These are phyloP conservation scores for Pseudogymnoascus sp. DNA, from an alignment of 2,329 filamentous ascomycete genomes.

Conservation along the genomic window DNA sequence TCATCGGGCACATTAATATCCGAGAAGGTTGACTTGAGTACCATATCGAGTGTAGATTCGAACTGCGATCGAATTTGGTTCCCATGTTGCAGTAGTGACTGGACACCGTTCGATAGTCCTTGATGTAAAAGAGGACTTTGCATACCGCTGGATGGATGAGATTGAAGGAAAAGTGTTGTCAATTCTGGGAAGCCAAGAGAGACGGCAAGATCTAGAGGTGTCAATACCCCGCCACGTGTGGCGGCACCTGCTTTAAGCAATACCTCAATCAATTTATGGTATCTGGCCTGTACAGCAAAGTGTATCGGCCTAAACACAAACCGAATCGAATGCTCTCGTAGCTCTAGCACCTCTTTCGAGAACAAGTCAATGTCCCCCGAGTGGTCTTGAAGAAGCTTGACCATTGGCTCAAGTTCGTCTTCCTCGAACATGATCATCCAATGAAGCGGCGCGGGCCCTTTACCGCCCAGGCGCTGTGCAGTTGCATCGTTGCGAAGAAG, in stretches of 20 bases:
- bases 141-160: neutral
- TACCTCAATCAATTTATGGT: neutral
- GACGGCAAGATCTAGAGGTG: neutral
- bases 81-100: neutral
- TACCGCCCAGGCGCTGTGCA: neutral
- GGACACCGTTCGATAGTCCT: neutral
- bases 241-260: neutral
- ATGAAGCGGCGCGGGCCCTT: neutral
- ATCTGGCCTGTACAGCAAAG: neutral
- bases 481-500: neutral
- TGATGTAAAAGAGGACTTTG: neutral
- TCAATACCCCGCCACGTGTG: neutral
- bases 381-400: neutral
- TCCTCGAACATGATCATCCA: constrained; percentile 5
- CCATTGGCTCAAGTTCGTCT: neutral
- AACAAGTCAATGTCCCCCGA: neutral
- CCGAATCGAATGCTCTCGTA: constrained; percentile 1
- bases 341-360: neutral
- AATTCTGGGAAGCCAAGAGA: neutral
- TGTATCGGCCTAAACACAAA: neutral
- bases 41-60: neutral
- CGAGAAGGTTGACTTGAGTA: neutral
- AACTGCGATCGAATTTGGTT: neutral
- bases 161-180: neutral
- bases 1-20: neutral